Evolutionary conservation across 139 green algal genomes (phyloP).

Genomic region (Limnomonas spitsbergensis): DNA sequence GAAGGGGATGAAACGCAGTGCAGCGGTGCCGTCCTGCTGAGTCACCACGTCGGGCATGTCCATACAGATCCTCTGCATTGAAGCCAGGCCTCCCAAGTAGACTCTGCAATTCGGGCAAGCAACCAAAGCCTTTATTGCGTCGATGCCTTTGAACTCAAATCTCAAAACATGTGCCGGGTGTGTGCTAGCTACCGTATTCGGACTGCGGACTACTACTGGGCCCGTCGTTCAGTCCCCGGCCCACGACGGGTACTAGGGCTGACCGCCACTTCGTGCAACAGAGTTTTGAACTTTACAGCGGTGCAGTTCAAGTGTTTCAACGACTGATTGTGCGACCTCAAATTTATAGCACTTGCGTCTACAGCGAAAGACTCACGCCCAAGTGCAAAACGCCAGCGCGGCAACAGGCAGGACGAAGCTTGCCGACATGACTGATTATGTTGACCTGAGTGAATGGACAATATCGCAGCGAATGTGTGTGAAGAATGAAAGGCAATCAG

Average conservation of each 20-base stretch:
- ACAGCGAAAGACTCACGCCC: constrained; percentile 5
- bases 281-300: neutral
- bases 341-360: too few species aligned
- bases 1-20: neutral
- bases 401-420: neutral
- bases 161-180: neutral
- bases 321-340: neutral
- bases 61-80: neutral
- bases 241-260: neutral
- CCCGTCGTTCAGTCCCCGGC: neutral
- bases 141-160: neutral
- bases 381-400: constrained; percentile 4
- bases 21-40: too few species aligned
- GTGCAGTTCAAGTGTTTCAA: neutral
- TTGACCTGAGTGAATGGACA: too few species aligned
- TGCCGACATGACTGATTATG: neutral
- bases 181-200: neutral
- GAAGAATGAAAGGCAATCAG: too few species aligned
- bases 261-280: neutral
- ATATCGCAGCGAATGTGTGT: too few species aligned
- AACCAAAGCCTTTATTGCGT: neutral
- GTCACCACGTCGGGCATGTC: too few species aligned
- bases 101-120: neutral
- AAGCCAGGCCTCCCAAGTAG: neutral
- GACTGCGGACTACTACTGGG: too few species aligned